Percentiles rank a stretch among this genome's conserved stretches.
Evolutionary conservation across 1,139 yeast species (phyloP).

Genomic region (Wickerhamiella infanticola): DNA sequence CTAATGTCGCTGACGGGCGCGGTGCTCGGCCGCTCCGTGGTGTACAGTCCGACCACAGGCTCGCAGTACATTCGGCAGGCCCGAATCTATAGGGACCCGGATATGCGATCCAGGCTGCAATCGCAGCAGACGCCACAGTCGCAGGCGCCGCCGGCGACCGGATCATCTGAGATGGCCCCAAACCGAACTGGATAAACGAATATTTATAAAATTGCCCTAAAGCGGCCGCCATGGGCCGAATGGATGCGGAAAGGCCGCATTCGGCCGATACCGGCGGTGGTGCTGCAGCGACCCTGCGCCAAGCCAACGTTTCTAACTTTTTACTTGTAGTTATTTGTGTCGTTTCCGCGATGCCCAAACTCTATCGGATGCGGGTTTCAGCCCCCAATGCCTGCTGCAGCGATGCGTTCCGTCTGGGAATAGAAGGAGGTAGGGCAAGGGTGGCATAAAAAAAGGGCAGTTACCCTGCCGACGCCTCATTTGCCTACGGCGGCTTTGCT

Average conservation of each 20-base stretch:
- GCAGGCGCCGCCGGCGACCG: too few relatives aligned
- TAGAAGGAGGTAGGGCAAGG: background rate
- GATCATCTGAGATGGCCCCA: too few relatives aligned
- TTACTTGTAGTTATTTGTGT: too few relatives aligned
- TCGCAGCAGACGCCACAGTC: background rate
- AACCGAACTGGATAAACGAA: too few relatives aligned
- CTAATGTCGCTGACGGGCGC: constrained; percentile 23
- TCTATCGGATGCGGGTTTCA: constrained; percentile 51
- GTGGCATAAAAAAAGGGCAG: background rate
- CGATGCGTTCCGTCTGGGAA: constrained; percentile 43
- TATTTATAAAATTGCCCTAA: too few relatives aligned
- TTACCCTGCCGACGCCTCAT: constrained; percentile 1
- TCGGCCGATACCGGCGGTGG: too few relatives aligned
- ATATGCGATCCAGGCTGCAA: background rate
- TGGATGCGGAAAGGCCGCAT: too few relatives aligned
- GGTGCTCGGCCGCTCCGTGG: constrained; percentile 23
- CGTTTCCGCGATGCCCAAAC: background rate
- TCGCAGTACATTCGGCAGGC: constrained; percentile 22
- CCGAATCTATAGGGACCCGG: constrained; percentile 7
- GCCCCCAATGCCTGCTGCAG: constrained; percentile 46
- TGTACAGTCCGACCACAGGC: constrained; percentile 20
- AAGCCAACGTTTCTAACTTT: too few relatives aligned
- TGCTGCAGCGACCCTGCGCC: too few relatives aligned
- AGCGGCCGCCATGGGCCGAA: too few relatives aligned
- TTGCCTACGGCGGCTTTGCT: background rate